A percentile compares a stretch with the other conserved stretches of the same genome.
Conservation (phyloP, 768 basidiomycete species). For the Phylloporus rhodoxanthus region DNA sequence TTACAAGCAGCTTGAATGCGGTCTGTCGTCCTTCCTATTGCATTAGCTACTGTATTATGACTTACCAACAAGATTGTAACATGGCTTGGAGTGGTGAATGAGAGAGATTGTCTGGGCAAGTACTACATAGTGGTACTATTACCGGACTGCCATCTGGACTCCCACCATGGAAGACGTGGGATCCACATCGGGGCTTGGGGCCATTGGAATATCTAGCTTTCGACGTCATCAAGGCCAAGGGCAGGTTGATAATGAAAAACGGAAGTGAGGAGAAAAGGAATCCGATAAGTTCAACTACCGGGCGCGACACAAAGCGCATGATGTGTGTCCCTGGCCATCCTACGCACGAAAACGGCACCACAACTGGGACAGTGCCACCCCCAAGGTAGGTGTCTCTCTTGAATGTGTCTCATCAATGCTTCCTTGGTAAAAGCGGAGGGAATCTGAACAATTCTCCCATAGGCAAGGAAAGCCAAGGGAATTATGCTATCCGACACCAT, state of each 20-base stretch:
- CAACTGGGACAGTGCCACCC: slow-evolving; percentile 22
- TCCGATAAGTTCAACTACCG: slow-evolving; percentile 1
- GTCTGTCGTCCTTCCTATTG: not conserved
- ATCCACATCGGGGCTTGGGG: no score
- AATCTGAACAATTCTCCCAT: slow-evolving; percentile 23
- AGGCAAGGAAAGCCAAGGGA: slow-evolving; percentile 12
- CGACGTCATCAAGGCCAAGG: no score
- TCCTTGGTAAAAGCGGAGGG: slow-evolving; percentile 15
- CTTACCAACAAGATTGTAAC: not conserved
- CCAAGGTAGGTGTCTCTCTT: slow-evolving; percentile 24
- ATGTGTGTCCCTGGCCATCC: slow-evolving; percentile 18
- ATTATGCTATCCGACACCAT: slow-evolving; percentile 3
- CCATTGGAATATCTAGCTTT: no score
- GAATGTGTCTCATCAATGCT: slow-evolving; percentile 21
- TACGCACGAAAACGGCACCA: slow-evolving; percentile 13
- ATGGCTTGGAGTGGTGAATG: not conserved
- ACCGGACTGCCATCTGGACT: no score
- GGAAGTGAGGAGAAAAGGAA: not conserved
- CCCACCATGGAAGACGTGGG: no score
- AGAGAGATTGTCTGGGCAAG: not conserved
- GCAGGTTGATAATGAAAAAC: not conserved
- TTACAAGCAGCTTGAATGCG: slow-evolving; percentile 24
- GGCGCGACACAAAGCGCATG: slow-evolving; percentile 6
- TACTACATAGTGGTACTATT: no score
- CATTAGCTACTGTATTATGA: not conserved